Evolutionary conservation across 495 filamentous ascomycete species (phyloP), one percentile per base, ranked within the genome.

Genomic region (Trypethelium eluteriae): DNA sequence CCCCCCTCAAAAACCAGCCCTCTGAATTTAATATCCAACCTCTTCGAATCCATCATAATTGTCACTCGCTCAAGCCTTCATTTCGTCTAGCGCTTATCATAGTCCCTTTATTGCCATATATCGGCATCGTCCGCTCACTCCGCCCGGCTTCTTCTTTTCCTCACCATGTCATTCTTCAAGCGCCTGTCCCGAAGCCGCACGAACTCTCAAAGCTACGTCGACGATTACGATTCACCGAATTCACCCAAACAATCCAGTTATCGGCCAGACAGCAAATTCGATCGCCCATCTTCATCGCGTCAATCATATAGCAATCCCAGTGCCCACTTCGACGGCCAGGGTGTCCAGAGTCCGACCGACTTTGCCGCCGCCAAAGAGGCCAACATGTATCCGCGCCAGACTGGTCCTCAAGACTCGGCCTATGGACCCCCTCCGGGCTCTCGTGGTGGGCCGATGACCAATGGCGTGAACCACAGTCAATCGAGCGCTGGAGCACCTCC

Each of bases 151-250:
- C 63, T 68, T 38, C 49, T 69, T 66, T 59, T 65, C 35, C 53
- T 62, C 57, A 66, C 49, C 44, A 75, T 64, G 67, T 70, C 70
- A 64, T 72, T 75, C 72, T 75, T 75, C 73, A 75, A 75, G 69
- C 73, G 73, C n/a, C 70, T 74, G 5, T 67, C 67, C 49, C 64
- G 71, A 35, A 69, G 70, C 18, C 59, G 68, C 38, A 67, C 62
- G 59, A 70, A 71, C 65, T 59, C 49, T 16, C 66, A 74, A 63
- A 69, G 66, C 16, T 75, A 75, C 73, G 70, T 74, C 69, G 73
- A 75, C 67, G 66, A 70, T 47, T 65, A 57, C 68, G n/a, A 70
- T 18, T 41, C 35, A 16, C 38, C 64, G n/a, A 62, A 14, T 53
- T 61, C 50, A 16, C 63, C 63, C 16, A 49, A 38, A 18, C 35